A percentile compares a stretch with the other conserved stretches of the same genome.
These are phyloP conservation scores for Yamadazyma songkhlaensis DNA, from an alignment of 1,139 yeast species.

Conservation along the genomic window DNA sequence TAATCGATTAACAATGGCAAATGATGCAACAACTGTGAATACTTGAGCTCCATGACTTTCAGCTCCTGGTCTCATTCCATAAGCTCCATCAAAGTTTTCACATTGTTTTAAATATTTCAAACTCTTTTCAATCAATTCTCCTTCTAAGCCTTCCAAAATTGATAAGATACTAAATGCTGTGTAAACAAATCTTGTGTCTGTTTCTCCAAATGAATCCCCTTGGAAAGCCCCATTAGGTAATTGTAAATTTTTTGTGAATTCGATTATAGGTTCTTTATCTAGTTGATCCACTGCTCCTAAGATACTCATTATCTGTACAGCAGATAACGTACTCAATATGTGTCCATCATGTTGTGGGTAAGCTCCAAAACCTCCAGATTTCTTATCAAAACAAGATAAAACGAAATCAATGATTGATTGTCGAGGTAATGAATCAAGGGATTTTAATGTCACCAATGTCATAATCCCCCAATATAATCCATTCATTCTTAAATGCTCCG, in stretches of 20 bases:
- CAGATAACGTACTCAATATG: slow-evolving; percentile 81
- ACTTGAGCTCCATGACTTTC: slow-evolving; percentile 95
- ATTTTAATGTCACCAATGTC: slow-evolving; percentile 62
- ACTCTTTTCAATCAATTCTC: slow-evolving; percentile 61
- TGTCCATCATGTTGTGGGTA: slow-evolving; percentile 90
- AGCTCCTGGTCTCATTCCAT: slow-evolving; percentile 91
- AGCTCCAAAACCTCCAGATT: slow-evolving; percentile 84
- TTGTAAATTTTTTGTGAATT: slow-evolving; percentile 56
- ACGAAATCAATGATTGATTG: slow-evolving; percentile 67
- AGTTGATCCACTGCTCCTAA: slow-evolving; percentile 49
- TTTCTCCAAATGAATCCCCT: slow-evolving; percentile 90
- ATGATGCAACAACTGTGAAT: slow-evolving; percentile 79
- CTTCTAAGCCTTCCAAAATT: slow-evolving; percentile 62
- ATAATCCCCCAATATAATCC: slow-evolving; percentile 96
- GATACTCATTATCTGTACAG: slow-evolving; percentile 71
- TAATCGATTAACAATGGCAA: slow-evolving; percentile 66
- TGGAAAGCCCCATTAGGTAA: slow-evolving; percentile 73
- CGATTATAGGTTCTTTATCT: slow-evolving; percentile 24
- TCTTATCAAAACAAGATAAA: slow-evolving; percentile 58
- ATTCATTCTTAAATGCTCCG: slow-evolving; percentile 85
- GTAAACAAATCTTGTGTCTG: slow-evolving; percentile 87
- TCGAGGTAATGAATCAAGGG: slow-evolving; percentile 51
- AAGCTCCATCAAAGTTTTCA: slow-evolving; percentile 93
- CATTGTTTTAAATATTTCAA: slow-evolving; percentile 65
- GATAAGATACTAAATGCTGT: slow-evolving; percentile 74